Conservation (phyloP, 1,284 basidiomycete species). For the Pisolithus thermaeus region DNA sequence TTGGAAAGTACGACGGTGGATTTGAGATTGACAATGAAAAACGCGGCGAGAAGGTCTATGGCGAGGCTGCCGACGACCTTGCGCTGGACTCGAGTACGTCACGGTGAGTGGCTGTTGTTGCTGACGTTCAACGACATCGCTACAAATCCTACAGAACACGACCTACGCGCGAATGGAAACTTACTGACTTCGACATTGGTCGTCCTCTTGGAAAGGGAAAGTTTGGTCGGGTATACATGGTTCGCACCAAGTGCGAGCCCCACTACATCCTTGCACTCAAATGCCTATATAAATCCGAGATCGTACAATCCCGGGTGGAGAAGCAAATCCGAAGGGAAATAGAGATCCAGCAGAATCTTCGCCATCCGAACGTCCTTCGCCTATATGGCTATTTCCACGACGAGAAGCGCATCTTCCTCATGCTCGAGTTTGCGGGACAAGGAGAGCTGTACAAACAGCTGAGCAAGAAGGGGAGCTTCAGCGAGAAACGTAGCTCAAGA, state of each 20-base stretch:
- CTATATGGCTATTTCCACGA: constrained; percentile 98
- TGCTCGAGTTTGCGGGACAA: constrained; percentile 94
- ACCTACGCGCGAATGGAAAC: constrained; percentile 78
- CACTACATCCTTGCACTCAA: constrained; percentile 96
- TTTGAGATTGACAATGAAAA: constrained; percentile 76
- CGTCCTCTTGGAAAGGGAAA: constrained; percentile 96
- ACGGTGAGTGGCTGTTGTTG: constrained; percentile 38
- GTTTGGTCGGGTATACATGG: constrained; percentile 98
- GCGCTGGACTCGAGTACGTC: constrained; percentile 73
- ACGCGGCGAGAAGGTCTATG: constrained; percentile 54
- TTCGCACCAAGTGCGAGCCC: constrained; percentile 83
- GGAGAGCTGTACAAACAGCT: constrained; percentile 97
- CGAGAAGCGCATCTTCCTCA: constrained; percentile 95
- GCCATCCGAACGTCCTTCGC: constrained; percentile 93
- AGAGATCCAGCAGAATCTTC: constrained; percentile 96
- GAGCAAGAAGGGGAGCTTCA: constrained; percentile 79
- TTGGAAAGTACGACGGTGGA: constrained; percentile 84
- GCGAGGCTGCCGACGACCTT: constrained; percentile 69
- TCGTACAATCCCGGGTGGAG: constrained; percentile 83
- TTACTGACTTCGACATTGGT: constrained; percentile 91
- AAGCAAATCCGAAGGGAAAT: constrained; percentile 96
- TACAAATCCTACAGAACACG: constrained; percentile 38
- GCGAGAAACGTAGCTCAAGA: constrained; percentile 79
- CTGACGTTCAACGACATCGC: not conserved
- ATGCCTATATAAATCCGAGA: constrained; percentile 95